Evolutionary conservation across 192 early-diverging fungal genomes (phyloP).

Genomic region (Tieghemiomyces parasiticus): DNA sequence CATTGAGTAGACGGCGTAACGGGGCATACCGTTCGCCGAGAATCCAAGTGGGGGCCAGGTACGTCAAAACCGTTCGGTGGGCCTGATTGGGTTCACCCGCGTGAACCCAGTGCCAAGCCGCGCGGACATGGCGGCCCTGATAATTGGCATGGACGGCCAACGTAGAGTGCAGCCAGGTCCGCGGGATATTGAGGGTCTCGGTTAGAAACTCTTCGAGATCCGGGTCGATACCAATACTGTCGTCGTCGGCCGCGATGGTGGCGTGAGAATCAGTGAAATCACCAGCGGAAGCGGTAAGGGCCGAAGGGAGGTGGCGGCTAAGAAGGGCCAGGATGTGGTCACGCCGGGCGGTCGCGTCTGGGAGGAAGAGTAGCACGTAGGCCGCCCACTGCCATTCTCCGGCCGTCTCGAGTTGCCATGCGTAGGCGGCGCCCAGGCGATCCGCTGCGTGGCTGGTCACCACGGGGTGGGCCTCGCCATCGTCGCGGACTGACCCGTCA

Average conservation of each 20-base stretch:
- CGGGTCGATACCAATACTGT: not conserved
- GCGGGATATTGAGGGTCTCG: constrained; percentile 38
- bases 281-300: constrained; percentile 12
- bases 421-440: constrained; percentile 40
- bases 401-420: constrained; percentile 50
- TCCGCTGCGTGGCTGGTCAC: constrained; percentile 22
- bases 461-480: constrained; percentile 6
- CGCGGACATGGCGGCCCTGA: constrained; percentile 20
- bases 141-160: constrained; percentile 35
- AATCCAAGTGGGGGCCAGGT: constrained; percentile 37
- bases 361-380: constrained; percentile 44
- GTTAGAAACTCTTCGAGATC: constrained; percentile 35
- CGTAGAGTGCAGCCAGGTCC: constrained; percentile 31
- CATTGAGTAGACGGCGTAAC: not conserved
- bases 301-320: constrained; percentile 21
- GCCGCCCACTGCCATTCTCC: constrained; percentile 78
- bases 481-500: constrained; percentile 19
- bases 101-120: constrained; percentile 26
- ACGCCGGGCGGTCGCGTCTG: not conserved
- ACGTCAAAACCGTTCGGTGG: constrained; percentile 31
- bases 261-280: constrained; percentile 6
- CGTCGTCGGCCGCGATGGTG: constrained; percentile 10
- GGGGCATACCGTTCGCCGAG: constrained; percentile 13
- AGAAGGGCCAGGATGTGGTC: constrained; percentile 24
- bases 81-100: constrained; percentile 27